Evolutionary conservation across 1,139 yeast genomes (phyloP), one percentile per base, ranked within the genome.

Genomic region (Zygoascus sp.): DNA sequence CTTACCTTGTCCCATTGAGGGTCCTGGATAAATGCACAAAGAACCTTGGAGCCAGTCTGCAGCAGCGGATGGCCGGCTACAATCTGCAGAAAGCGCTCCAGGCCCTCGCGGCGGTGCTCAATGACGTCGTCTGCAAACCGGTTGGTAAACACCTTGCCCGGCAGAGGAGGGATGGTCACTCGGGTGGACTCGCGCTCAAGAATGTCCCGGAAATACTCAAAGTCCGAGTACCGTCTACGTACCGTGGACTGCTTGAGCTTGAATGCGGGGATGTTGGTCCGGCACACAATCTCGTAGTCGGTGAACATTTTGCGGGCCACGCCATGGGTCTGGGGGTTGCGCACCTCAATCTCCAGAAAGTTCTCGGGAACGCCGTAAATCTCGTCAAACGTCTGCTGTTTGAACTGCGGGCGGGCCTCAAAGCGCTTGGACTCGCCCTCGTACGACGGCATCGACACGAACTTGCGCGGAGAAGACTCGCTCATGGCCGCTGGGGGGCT

Each of bases 341-440:
- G 70, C 47, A 83, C 79, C 65, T 90, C 97, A 35, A 94, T 82
- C 66, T 92, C 98, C 40, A 92, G 74, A 60, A 89, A 88, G 67
- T 89, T 88, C 65, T 92, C 98, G 0, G 97, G 97, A 57, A 86
- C 96, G 0, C 95, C 96, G 60, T 92, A 92, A 40, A 86, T 76
- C 59, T 88, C 96, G 55, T 79, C 86, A 64, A 81, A 82, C 8
- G 88, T 76, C 63, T 85, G 95, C 53, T 73, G 76, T 55, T 76
- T 78, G 54, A 66, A 71, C 60, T 62, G 72, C 55, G 69, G 70
- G 13, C 69, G 60, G 8, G 65, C 61, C 47, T 66, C 69, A 50
- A 63, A 64, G 43, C 66, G 56, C 49, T 64, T 53, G 27, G 58
- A 49, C 30, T 55, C 60, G 40, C 44, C 45, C 7, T 51, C 51